A percentile compares a stretch with the other conserved stretches of the same genome.
Conservation (phyloP, 371 early-diverging fungal genomes). For the Mortierella sp. region DNA sequence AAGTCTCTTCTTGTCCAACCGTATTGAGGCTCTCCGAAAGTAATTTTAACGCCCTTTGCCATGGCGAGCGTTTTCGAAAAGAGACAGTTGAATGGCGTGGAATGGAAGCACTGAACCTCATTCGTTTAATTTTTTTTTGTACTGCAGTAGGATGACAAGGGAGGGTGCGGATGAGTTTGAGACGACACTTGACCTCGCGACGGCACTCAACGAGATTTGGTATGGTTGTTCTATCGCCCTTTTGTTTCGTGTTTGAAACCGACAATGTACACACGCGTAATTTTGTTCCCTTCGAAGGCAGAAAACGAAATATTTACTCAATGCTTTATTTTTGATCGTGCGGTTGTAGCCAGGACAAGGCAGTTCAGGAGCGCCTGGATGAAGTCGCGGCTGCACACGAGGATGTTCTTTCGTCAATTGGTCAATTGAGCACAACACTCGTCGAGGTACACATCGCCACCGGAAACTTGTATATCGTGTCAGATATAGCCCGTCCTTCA, state of each 20-base stretch:
- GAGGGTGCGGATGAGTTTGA: slow-evolving; percentile 46
- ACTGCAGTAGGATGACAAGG: slow-evolving; percentile 32
- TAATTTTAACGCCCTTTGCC: too few species aligned
- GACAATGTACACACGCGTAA: too few species aligned
- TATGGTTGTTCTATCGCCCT: not conserved
- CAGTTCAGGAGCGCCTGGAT: slow-evolving; percentile 15
- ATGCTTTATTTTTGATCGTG: not conserved
- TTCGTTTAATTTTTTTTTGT: not conserved
- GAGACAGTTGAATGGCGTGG: too few species aligned
- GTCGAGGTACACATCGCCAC: too few species aligned
- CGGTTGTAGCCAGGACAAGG: slow-evolving; percentile 22
- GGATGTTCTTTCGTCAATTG: slow-evolving; percentile 35
- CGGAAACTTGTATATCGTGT: too few species aligned
- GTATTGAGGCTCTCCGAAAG: slow-evolving; percentile 32
- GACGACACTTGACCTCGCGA: slow-evolving; percentile 31
- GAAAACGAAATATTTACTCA: not conserved
- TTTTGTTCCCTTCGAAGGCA: too few species aligned
- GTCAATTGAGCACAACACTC: slow-evolving; percentile 5
- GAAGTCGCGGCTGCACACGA: slow-evolving; percentile 24
- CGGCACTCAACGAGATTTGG: slow-evolving; percentile 49
- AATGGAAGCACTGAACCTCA: too few species aligned
- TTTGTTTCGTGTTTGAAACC: not conserved
- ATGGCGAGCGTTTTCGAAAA: too few species aligned
- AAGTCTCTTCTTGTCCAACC: slow-evolving; percentile 28
- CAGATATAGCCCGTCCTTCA: too few species aligned